Evolutionary conservation across 2,329 filamentous ascomycete species (phyloP), one percentile per base, ranked within the genome.

Genomic region (Penicillium occitanis): DNA sequence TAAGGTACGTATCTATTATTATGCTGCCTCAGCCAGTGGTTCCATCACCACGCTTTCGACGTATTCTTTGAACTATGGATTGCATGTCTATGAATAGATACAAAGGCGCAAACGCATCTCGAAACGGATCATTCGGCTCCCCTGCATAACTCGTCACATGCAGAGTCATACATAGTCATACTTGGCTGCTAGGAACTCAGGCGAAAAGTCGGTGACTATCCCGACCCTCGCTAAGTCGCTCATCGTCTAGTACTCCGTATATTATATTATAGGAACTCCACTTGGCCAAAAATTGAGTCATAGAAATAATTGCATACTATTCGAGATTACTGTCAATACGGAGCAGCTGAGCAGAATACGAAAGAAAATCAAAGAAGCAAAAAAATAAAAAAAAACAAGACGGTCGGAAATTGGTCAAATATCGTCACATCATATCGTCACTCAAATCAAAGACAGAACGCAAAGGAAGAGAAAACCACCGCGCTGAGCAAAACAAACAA

Each of bases 381-480:
- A 55, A 53, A n/a, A 7, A 8, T 7, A 44, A 17, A 44, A 6
- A 44, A 44, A n/a, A 19, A n/a, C 35, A 2, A 55, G n/a, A 14
- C 14, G n/a, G 30, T 37, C 10, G 51, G 46, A 22, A 57, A 35
- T 7, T 10, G 30, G 30, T 33, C 11, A 37, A 55, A 17, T 57
- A 57, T 57, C 53, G 53, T 57, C 53, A 57, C 53, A 37, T 57
- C 53, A 17, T 57, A 22, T 57, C 53, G 40, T 57, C 53, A 57
- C 17, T 37, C 53, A 14, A 57, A 57, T 13, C 48, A 28, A 10
- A 25, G 10, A 17, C n/a, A 57, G 19, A 35, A 37, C 6, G 19
- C 28, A 55, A 13, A 51, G 11, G 11, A 33, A 17, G 25, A 57
- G 2, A 7, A 22, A 55, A 14, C 53, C 33, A 57, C 53, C 33